Conservation (phyloP, 352 stramenopile genomes). For the Phytopythium oedochilum region DNA sequence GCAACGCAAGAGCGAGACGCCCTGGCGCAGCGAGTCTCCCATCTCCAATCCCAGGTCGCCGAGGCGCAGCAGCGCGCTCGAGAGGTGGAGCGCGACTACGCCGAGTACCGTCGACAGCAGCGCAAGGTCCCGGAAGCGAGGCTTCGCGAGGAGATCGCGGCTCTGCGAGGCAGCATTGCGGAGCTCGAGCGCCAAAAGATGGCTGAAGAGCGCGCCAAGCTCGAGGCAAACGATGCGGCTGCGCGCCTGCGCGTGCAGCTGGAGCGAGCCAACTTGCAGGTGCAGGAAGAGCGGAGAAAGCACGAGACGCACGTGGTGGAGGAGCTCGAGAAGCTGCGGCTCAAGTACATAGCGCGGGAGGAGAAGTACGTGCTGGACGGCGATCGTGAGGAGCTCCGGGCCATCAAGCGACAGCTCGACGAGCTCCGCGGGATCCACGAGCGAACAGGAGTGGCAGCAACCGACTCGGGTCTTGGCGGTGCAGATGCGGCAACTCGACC, state of each 20-base stretch:
- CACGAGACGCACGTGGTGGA: slow-evolving; percentile 52
- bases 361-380: slow-evolving; percentile 77
- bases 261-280: slow-evolving; percentile 43
- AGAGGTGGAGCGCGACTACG: slow-evolving; percentile 66
- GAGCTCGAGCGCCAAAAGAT: slow-evolving; percentile 66
- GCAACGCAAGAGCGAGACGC: slow-evolving; percentile 50
- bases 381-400: slow-evolving; percentile 71
- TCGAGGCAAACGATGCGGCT: slow-evolving; percentile 30
- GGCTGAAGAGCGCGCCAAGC: slow-evolving; percentile 25
- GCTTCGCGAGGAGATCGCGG: slow-evolving; percentile 67
- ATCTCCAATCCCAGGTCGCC: slow-evolving; percentile 38
- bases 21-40: slow-evolving; percentile 33
- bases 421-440: slow-evolving; percentile 54
- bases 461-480: neutral
- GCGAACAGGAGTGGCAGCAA: slow-evolving; percentile 1
- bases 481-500: neutral
- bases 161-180: slow-evolving; percentile 41
- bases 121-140: slow-evolving; percentile 64
- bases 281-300: slow-evolving; percentile 67
- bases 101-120: slow-evolving; percentile 65
- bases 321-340: slow-evolving; percentile 72
- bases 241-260: slow-evolving; percentile 46
- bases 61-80: slow-evolving; percentile 39
- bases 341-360: slow-evolving; percentile 78
- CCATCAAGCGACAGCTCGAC: slow-evolving; percentile 81